Evolutionary conservation across 108 stramenopile species (phyloP).

Genomic region (Cylindrotheca fusiformis): DNA sequence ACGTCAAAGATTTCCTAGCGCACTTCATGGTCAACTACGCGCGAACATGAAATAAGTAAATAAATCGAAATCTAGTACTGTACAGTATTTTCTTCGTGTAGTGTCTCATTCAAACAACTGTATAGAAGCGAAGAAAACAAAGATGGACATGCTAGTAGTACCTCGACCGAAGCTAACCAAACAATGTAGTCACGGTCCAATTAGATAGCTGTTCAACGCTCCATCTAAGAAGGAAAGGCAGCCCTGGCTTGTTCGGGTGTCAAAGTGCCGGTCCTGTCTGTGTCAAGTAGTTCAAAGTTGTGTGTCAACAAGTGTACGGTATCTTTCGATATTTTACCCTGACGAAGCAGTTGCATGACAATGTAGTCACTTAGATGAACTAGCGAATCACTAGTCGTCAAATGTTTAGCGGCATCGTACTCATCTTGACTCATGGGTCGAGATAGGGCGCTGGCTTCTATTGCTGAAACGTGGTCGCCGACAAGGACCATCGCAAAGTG

Average conservation of each 20-base stretch:
- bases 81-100: too few relatives aligned
- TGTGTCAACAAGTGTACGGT: conserved; percentile 48
- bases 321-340: conserved; percentile 48
- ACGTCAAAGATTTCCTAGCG: too few relatives aligned
- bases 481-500: conserved; percentile 63
- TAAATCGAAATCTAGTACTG: too few relatives aligned
- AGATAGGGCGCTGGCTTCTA: conserved; percentile 42
- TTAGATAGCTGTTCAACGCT: too few relatives aligned
- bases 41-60: too few relatives aligned
- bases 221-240: too few relatives aligned
- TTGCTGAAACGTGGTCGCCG: conserved; percentile 42
- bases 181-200: too few relatives aligned
- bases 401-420: conserved; percentile 45
- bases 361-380: conserved; percentile 57
- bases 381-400: conserved; percentile 24
- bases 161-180: too few relatives aligned
- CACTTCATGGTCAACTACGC: too few relatives aligned
- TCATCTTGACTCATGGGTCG: conserved; percentile 48
- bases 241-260: conserved; percentile 37
- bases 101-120: too few relatives aligned
- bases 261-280: conserved; percentile 26
- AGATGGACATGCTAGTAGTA: too few relatives aligned
- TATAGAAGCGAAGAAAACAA: too few relatives aligned
- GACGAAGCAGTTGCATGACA: conserved; percentile 64
- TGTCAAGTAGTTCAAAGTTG: conserved; percentile 48